Conservation (phyloP, 352 stramenopile species). For the Phytophthora megakarya region DNA sequence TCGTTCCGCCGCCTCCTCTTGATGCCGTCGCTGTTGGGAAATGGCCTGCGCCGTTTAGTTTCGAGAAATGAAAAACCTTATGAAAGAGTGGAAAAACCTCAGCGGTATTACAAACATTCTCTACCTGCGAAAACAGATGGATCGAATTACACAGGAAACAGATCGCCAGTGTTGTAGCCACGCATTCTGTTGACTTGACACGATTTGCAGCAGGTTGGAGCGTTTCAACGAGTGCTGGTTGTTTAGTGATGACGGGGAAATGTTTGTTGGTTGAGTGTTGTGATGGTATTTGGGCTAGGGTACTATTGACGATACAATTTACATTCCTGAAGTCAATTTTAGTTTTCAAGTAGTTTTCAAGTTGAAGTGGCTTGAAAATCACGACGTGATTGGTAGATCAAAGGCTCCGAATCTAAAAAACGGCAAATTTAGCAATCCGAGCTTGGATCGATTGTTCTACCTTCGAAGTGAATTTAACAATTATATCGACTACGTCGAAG, state of each 20-base stretch:
- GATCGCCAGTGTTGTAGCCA: neutral
- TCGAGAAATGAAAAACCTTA: constrained; percentile 18
- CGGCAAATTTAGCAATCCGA: no score
- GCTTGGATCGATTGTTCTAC: no score
- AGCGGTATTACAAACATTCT: constrained; percentile 12
- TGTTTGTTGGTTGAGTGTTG: no score
- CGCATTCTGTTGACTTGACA: constrained; percentile 10
- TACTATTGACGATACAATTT: no score
- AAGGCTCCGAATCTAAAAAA: no score
- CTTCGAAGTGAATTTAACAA: no score
- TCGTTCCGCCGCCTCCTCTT: neutral
- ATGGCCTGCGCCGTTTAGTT: constrained; percentile 13
- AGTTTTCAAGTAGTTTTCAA: no score
- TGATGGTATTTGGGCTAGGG: no score
- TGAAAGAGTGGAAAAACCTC: constrained; percentile 5
- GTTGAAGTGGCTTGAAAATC: constrained; percentile 13
- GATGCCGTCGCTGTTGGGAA: constrained; percentile 8
- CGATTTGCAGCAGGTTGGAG: neutral
- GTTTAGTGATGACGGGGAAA: no score
- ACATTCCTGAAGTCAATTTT: no score
- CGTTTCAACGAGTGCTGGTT: neutral
- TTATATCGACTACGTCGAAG: no score
- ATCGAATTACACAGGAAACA: constrained; percentile 13
- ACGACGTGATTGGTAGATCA: constrained; percentile 5
- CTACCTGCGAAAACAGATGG: constrained; percentile 1